Conservation (phyloP, 306 rosid species). For the Cicer arietinum region DNA sequence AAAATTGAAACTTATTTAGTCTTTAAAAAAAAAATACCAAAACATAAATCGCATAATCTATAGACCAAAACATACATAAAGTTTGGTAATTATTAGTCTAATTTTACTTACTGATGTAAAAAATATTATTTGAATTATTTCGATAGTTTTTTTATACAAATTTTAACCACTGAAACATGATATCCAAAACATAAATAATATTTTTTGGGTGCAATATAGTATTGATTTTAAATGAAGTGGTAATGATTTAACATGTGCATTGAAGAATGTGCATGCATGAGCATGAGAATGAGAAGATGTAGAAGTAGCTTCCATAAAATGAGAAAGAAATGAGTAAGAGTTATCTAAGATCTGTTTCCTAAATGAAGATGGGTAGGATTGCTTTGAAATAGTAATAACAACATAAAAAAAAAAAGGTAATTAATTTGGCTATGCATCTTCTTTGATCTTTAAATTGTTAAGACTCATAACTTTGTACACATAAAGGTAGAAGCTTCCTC, state of each 20-base stretch:
- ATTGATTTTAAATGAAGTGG: neutral
- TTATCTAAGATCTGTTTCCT: slow-evolving; percentile 8
- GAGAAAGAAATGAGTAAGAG: slow-evolving; percentile 37
- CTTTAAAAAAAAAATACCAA: too few relatives aligned
- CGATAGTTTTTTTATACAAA: too few relatives aligned
- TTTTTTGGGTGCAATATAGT: too few relatives aligned
- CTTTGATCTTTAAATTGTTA: slow-evolving; percentile 59
- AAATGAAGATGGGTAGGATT: slow-evolving; percentile 10
- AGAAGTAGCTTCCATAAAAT: slow-evolving; percentile 26
- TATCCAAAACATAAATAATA: too few relatives aligned
- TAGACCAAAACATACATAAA: too few relatives aligned
- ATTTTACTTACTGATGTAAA: too few relatives aligned
- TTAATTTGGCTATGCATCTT: slow-evolving; percentile 49
- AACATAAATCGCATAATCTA: too few relatives aligned
- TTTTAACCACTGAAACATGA: too few relatives aligned
- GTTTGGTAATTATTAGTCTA: too few relatives aligned
- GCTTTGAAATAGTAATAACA: slow-evolving; percentile 11
- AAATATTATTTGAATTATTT: too few relatives aligned
- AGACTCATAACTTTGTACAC: slow-evolving; percentile 58
- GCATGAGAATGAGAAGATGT: neutral
- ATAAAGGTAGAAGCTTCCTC: slow-evolving; percentile 98
- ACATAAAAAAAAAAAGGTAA: slow-evolving; percentile 16
- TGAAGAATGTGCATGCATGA: slow-evolving; percentile 58
- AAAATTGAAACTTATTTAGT: accelerated
- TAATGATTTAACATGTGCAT: slow-evolving; percentile 59